phyloP scores from a whole-genome alignment of 2,329 filamentous ascomycete species.

The Aspergillus texensis region DNA sequence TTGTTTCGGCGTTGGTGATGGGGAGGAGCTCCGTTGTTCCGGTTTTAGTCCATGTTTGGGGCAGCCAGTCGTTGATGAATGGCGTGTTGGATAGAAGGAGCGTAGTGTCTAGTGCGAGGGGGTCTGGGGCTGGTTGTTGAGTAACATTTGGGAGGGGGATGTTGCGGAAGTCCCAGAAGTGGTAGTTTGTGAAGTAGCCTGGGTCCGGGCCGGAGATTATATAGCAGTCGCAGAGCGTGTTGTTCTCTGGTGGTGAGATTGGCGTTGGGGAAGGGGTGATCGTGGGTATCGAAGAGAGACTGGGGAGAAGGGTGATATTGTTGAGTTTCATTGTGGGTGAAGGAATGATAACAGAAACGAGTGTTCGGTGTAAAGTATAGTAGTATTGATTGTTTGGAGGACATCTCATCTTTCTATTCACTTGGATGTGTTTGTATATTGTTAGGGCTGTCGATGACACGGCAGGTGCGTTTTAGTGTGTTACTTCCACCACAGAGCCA shows the following conservation, averaged over 20 bases:
- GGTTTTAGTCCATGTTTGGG: slow-evolving; percentile 45
- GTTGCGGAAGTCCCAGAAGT: slow-evolving; percentile 55
- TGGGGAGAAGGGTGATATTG: neutral
- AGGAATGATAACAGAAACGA: neutral
- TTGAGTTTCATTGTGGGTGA: neutral
- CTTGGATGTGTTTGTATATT: neutral
- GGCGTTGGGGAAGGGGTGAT: neutral
- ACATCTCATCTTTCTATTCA: neutral
- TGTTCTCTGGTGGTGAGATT: neutral
- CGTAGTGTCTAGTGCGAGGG: slow-evolving; percentile 19
- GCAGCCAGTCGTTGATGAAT: slow-evolving; percentile 43
- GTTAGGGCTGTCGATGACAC: neutral
- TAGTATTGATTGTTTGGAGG: neutral
- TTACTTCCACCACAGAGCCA: neutral
- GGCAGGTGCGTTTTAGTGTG: neutral
- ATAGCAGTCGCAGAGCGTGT: slow-evolving; percentile 49
- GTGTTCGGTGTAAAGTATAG: neutral
- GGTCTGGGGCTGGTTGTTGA: neutral
- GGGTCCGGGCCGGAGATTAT: slow-evolving; percentile 46
- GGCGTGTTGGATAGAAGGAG: slow-evolving; percentile 35
- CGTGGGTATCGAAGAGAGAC: neutral
- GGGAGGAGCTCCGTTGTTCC: slow-evolving; percentile 38
- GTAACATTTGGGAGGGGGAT: slow-evolving; percentile 28
- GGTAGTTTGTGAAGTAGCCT: slow-evolving; percentile 54
- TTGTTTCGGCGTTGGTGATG: slow-evolving; percentile 51